Evolutionary conservation across 352 stramenopile species (phyloP).

Genomic region (Globisporangium irregulare): DNA sequence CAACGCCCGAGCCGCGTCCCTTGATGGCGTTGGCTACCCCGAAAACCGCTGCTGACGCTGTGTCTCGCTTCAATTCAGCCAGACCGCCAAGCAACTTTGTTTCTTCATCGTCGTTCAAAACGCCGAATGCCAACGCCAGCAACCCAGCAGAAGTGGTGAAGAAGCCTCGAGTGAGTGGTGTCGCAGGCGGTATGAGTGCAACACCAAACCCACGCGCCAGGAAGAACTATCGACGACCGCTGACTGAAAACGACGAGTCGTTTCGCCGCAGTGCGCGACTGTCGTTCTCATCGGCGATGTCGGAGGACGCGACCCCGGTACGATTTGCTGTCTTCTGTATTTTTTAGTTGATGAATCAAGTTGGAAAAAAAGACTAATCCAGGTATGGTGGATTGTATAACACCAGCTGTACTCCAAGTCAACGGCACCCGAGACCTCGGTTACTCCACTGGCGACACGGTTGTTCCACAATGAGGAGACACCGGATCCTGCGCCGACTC

Average conservation of each 20-base stretch:
- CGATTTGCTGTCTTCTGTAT: background rate
- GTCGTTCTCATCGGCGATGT: conserved; percentile 53
- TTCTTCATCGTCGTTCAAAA: conserved; percentile 27
- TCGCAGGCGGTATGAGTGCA: conserved; percentile 17
- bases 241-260: conserved; percentile 60
- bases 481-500: background rate
- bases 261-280: conserved; percentile 42
- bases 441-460: conserved; percentile 19
- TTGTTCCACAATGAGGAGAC: conserved; percentile 17
- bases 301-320: conserved; percentile 60
- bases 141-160: conserved; percentile 42
- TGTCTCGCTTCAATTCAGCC: background rate
- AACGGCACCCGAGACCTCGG: background rate
- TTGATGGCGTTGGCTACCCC: conserved; percentile 26
- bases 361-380: background rate
- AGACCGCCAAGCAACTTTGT: conserved; percentile 19
- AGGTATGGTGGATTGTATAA: background rate
- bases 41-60: background rate
- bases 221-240: conserved; percentile 46
- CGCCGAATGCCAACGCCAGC: conserved; percentile 21
- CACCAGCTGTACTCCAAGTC: conserved; percentile 4
- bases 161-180: conserved; percentile 44
- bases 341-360: background rate
- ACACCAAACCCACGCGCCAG: conserved; percentile 34
- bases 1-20: conserved; percentile 28